These are phyloP conservation scores for Lathyrus aphaca DNA, from an alignment of 306 rosid genomes.

Conservation along the genomic window DNA sequence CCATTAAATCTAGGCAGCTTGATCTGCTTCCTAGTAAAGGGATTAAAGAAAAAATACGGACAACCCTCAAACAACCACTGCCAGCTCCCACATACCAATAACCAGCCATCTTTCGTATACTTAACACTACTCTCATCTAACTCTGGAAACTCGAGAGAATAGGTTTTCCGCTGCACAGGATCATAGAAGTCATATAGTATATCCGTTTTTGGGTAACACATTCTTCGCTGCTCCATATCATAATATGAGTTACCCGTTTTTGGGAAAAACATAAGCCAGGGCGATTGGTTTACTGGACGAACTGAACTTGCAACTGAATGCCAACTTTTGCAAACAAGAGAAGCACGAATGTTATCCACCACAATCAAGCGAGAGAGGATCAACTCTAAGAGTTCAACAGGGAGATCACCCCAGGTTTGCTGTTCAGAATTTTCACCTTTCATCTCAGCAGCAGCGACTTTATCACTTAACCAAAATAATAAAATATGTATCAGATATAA, in stretches of 20 bases:
- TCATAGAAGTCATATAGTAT: conserved; percentile 65
- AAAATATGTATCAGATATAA: conserved; percentile 1
- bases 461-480: conserved; percentile 61
- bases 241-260: conserved; percentile 55
- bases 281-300: conserved; percentile 68
- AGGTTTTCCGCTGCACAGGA: conserved; percentile 60
- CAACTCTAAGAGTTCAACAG: conserved; percentile 64
- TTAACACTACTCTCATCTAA: conserved; percentile 64
- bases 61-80: conserved; percentile 44
- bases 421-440: conserved; percentile 49
- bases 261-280: conserved; percentile 80
- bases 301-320: conserved; percentile 60
- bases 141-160: conserved; percentile 65
- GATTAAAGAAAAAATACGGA: conserved; percentile 66
- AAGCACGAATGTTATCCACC: conserved; percentile 62
- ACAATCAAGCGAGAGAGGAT: conserved; percentile 52
- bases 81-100: conserved; percentile 48
- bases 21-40: conserved; percentile 63
- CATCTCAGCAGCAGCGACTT: conserved; percentile 38
- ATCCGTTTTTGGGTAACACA: conserved; percentile 73
- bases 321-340: conserved; percentile 78
- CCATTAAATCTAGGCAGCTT: conserved; percentile 67
- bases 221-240: too few species aligned
- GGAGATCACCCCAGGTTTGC: conserved; percentile 72
- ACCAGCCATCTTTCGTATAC: conserved; percentile 81